Conservation (phyloP, 2,329 filamentous ascomycete species). For the Ophiocordyceps unilateralis region DNA sequence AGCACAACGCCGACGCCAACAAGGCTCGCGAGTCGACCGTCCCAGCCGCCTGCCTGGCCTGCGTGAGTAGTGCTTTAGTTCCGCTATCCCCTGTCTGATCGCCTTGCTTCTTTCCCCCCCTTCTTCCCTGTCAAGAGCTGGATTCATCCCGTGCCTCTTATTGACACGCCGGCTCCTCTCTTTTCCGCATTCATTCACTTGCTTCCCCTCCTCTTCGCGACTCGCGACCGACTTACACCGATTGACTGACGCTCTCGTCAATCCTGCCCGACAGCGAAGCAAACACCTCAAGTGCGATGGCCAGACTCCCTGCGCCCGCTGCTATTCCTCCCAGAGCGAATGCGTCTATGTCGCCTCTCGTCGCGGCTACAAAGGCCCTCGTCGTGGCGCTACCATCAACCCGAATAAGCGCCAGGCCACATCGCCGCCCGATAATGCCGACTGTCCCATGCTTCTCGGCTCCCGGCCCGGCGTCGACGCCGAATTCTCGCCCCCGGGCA, state of each 20-base stretch:
- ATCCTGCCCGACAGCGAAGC: conserved; percentile 30
- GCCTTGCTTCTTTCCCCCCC: neutral
- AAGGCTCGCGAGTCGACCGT: conserved; percentile 16
- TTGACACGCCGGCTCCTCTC: neutral
- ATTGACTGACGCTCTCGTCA: too few relatives aligned
- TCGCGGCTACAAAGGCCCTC: conserved; percentile 51
- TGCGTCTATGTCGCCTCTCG: conserved; percentile 61
- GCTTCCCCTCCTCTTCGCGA: too few relatives aligned
- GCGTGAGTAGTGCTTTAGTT: conserved; percentile 22
- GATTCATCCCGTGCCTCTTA: neutral
- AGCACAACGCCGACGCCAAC: conserved; percentile 2
- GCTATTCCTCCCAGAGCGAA: conserved; percentile 35
- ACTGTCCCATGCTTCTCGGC: conserved; percentile 20
- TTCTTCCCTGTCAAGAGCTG: conserved; percentile 2
- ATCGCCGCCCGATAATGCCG: conserved; percentile 18
- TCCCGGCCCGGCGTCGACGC: conserved; percentile 8
- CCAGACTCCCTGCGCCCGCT: conserved; percentile 50
- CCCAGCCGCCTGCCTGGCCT: conserved; percentile 36
- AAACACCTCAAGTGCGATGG: conserved; percentile 69
- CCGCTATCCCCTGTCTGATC: neutral
- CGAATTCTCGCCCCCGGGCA: conserved; percentile 3
- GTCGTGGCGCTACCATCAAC: conserved; percentile 21
- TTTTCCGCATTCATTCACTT: neutral
- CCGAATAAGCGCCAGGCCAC: conserved; percentile 33
- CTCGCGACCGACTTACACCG: neutral